Percentiles rank a stretch among this genome's conserved stretches.
Evolutionary conservation across 371 early-diverging fungal genomes (phyloP).

Genomic region (Zancudomyces culisetae): DNA sequence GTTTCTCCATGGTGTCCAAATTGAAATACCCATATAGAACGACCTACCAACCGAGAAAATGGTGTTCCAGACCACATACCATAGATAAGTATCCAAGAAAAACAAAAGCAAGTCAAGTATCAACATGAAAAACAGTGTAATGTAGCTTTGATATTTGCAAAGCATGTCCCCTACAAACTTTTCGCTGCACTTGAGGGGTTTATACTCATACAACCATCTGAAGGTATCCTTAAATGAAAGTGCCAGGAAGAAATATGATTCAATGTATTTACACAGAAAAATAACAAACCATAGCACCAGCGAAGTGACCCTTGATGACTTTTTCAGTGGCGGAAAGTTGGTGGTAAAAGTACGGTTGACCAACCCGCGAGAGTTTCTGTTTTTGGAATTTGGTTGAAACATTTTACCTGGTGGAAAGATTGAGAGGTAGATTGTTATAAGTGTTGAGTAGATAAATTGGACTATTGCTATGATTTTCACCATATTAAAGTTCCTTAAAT

Average conservation of each 20-base stretch:
- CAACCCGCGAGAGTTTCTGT: slow-evolving; percentile 25
- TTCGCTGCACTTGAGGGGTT: slow-evolving; percentile 36
- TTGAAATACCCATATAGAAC: slow-evolving; percentile 64
- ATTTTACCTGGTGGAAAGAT: slow-evolving; percentile 45
- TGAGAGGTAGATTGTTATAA: slow-evolving; percentile 41
- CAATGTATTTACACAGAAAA: slow-evolving; percentile 56
- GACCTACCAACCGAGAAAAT: slow-evolving; percentile 59
- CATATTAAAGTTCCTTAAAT: slow-evolving; percentile 26
- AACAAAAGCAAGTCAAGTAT: slow-evolving; percentile 56
- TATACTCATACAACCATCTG: slow-evolving; percentile 39
- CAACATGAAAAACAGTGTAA: slow-evolving; percentile 60
- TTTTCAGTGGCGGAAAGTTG: slow-evolving; percentile 52
- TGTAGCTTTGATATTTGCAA: slow-evolving; percentile 44
- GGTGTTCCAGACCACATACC: slow-evolving; percentile 79
- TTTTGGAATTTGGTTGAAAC: slow-evolving; percentile 33
- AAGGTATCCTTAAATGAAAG: slow-evolving; percentile 67
- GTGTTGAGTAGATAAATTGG: slow-evolving; percentile 43
- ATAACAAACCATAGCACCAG: slow-evolving; percentile 55
- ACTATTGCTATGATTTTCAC: slow-evolving; percentile 36
- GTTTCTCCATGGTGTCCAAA: slow-evolving; percentile 76
- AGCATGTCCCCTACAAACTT: slow-evolving; percentile 28
- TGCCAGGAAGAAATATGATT: slow-evolving; percentile 69
- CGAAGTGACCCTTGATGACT: slow-evolving; percentile 55
- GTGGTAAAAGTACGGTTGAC: slow-evolving; percentile 56
- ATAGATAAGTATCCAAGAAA: slow-evolving; percentile 77